Conservation (phyloP, 306 rosid genomes). For the Coriaria nepalensis region DNA sequence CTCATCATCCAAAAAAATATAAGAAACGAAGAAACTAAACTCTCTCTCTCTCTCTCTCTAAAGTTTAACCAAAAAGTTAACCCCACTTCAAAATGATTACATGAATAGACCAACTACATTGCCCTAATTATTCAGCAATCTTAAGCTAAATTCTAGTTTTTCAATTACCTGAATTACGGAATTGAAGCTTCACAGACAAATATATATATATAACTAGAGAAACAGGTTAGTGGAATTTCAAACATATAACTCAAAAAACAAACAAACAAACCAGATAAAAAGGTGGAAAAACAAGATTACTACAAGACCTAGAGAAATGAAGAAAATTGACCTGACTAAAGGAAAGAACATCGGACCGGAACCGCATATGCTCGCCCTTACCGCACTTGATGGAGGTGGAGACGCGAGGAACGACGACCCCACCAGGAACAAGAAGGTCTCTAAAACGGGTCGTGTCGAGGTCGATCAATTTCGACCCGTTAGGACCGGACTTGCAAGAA, state of each 20-base stretch:
- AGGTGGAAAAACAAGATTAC: neutral
- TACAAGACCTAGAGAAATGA: neutral
- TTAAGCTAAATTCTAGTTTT: too few species aligned
- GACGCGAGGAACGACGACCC: slow-evolving; percentile 38
- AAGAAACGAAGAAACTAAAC: too few species aligned
- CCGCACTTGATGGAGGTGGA: slow-evolving; percentile 63
- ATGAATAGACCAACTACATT: too few species aligned
- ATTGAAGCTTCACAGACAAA: neutral
- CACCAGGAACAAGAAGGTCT: slow-evolving; percentile 58
- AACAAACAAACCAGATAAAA: neutral
- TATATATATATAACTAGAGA: neutral
- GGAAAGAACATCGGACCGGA: slow-evolving; percentile 57
- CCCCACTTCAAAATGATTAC: too few species aligned
- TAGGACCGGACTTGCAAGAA: slow-evolving; percentile 28
- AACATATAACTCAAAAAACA: neutral
- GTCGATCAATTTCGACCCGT: slow-evolving; percentile 34
- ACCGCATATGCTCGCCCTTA: slow-evolving; percentile 75
- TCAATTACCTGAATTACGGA: too few species aligned
- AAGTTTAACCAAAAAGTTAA: too few species aligned
- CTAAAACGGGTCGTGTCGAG: slow-evolving; percentile 30
- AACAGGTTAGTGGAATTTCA: too few species aligned
- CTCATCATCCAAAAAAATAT: too few species aligned
- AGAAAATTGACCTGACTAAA: slow-evolving; percentile 39
- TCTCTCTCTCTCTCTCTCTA: too few species aligned
- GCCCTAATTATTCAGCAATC: too few species aligned